Conservation (phyloP, 306 rosid genomes). For the Phaseolus lunatus region DNA sequence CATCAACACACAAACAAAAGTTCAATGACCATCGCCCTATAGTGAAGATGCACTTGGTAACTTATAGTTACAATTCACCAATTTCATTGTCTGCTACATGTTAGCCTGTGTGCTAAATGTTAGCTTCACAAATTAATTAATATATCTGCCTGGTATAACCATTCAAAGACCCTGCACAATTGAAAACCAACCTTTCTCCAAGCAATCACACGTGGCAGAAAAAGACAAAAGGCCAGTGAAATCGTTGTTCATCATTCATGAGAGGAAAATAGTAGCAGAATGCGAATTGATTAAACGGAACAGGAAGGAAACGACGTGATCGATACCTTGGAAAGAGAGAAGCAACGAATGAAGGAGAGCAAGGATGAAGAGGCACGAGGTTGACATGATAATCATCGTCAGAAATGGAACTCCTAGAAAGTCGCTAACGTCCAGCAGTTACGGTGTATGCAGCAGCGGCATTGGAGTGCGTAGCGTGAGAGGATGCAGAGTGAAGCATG, state of each 20-base stretch:
- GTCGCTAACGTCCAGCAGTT: slow-evolving; percentile 33
- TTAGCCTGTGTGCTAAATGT: not conserved
- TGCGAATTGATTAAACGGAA: not conserved
- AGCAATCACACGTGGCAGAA: not conserved
- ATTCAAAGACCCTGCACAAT: not conserved
- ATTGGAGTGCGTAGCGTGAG: not conserved
- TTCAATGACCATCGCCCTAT: not conserved
- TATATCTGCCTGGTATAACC: not conserved
- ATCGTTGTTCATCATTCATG: not conserved
- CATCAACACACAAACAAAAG: slow-evolving; percentile 11
- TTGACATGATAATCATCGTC: slow-evolving; percentile 66
- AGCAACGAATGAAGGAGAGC: slow-evolving; percentile 51
- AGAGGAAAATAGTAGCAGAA: not conserved
- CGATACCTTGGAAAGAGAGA: slow-evolving; percentile 70
- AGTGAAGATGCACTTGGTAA: not conserved
- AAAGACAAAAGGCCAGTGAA: not conserved
- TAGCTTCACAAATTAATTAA: not conserved
- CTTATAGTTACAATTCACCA: not conserved
- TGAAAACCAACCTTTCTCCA: not conserved
- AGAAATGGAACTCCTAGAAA: slow-evolving; percentile 45
- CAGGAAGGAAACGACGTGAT: not conserved
- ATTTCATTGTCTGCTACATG: not conserved
- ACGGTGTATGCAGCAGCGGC: slow-evolving; percentile 9
- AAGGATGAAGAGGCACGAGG: slow-evolving; percentile 51
- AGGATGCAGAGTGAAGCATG: not conserved